Conservation (phyloP, 192 early-diverging fungal genomes). For the Oehlia diaphana region DNA sequence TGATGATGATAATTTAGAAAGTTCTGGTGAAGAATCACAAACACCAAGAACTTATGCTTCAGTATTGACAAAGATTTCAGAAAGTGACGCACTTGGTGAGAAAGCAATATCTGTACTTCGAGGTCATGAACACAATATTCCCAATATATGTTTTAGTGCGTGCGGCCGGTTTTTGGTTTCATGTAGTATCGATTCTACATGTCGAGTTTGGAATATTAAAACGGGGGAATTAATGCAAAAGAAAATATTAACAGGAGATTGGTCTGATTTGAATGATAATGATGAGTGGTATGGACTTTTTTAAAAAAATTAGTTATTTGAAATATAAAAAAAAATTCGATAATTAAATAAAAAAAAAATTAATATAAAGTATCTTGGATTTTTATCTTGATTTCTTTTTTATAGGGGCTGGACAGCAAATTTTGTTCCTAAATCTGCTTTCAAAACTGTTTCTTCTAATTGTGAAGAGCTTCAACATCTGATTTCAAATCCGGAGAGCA, state of each 20-base stretch:
- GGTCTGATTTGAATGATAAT: background rate
- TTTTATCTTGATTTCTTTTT: background rate
- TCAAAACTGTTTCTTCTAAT: background rate
- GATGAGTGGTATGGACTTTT: background rate
- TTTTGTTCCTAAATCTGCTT: conserved; percentile 17
- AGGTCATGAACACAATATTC: conserved; percentile 66
- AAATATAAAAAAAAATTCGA: too few relatives aligned
- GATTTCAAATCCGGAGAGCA: background rate
- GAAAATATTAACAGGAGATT: background rate
- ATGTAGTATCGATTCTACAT: conserved; percentile 54
- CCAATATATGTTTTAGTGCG: conserved; percentile 52
- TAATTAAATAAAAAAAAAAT: too few relatives aligned
- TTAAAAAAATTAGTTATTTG: too few relatives aligned
- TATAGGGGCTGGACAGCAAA: conserved; percentile 24
- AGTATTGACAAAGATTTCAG: background rate
- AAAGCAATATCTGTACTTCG: conserved; percentile 35
- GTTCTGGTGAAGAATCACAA: background rate
- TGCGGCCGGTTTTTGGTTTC: conserved; percentile 58
- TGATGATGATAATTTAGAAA: background rate
- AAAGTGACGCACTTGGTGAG: background rate
- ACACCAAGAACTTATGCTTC: background rate
- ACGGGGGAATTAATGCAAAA: background rate
- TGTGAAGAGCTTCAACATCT: background rate
- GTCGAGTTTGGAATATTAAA: conserved; percentile 49
- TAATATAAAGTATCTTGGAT: background rate